Evolutionary conservation across 768 basidiomycete genomes (phyloP), one percentile per base, ranked within the genome.

Genomic region (Tremella yokohamensis): DNA sequence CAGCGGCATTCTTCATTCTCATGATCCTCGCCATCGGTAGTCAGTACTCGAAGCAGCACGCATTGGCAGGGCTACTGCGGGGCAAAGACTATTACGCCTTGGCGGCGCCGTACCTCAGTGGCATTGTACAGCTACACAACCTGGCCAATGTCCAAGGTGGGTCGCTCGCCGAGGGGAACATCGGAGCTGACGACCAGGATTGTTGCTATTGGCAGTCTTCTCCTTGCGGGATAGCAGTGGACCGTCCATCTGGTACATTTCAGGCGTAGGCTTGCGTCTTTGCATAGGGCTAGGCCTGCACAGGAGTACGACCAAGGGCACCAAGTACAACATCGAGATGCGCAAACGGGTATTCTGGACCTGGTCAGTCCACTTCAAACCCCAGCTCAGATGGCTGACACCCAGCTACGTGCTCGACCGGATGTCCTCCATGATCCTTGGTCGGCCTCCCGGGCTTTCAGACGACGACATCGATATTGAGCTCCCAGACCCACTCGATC

Each of bases 381-480:
- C 40, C 8, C 8, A 19, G 18, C 40, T 54, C 8, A 38, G 11
- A 11, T 34, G 29, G 29, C 29, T n/a, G 34, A 20, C 34, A 18
- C 18, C 8, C 40, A 62, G 60, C 39, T 63, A 63, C 38, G 52
- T 39, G 3, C 34, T 63, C 4, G 62, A 63, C 20, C 37, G 62
- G 25, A 70, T 65, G 69, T 61, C 66, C 38, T 52, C 62, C 0
- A 55, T 68, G 39, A 25, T 57, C 2, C 61, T 73, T 1, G 72
- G 72, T 3, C 47, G 72, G 8, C 72, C 72, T 0, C 47, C 53
- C 2, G 60, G 65, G 9, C 65, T 73, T 26, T 53, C 63, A 8
- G 72, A 73, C 52, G 57, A 66, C 29, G 72, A 73, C 49, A 66
- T 70, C 45, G 72, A 73, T 51, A 62, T 65, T 29, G 68, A 66